phyloP scores from a whole-genome alignment of 345 rosid genomes.

The Populus ilicifolia region DNA sequence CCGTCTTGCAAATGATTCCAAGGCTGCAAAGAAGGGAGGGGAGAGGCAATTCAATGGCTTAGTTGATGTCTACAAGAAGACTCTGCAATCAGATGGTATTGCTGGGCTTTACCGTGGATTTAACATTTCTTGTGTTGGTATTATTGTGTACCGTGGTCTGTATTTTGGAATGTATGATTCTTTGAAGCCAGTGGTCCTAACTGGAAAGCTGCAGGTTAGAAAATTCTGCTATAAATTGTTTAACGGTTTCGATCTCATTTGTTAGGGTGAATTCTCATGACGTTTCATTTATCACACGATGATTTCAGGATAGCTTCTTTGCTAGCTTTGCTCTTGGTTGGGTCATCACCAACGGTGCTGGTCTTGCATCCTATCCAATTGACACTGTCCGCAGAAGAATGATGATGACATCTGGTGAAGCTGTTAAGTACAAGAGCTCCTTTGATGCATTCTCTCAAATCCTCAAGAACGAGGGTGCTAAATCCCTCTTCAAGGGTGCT shows the following conservation, averaged over 20 bases:
- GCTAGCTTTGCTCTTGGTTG: constrained; percentile 36
- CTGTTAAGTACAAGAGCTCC: constrained; percentile 34
- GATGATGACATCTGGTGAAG: constrained; percentile 38
- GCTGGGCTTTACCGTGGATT: constrained; percentile 30
- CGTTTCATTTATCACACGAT: not conserved
- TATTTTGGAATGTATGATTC: constrained; percentile 35
- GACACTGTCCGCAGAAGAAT: constrained; percentile 29
- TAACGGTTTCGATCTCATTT: not conserved
- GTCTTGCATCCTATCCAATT: constrained; percentile 25
- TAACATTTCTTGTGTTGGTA: constrained; percentile 29
- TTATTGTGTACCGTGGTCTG: constrained; percentile 27
- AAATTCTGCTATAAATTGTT: not conserved
- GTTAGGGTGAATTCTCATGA: not conserved
- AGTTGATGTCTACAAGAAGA: constrained; percentile 30
- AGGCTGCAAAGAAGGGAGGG: constrained; percentile 16
- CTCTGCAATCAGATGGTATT: constrained; percentile 20
- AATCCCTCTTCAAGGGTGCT: constrained; percentile 33
- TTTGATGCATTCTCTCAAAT: constrained; percentile 27
- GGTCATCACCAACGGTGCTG: constrained; percentile 26
- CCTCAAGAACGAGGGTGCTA: constrained; percentile 27
- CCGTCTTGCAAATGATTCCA: constrained; percentile 16
- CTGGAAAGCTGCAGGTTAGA: constrained; percentile 25
- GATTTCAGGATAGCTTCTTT: constrained; percentile 29
- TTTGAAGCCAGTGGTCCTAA: constrained; percentile 30
- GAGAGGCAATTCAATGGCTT: constrained; percentile 29